phyloP scores from a whole-genome alignment of 805 yeast species.

The Schizosaccharomyces osmophilus region DNA sequence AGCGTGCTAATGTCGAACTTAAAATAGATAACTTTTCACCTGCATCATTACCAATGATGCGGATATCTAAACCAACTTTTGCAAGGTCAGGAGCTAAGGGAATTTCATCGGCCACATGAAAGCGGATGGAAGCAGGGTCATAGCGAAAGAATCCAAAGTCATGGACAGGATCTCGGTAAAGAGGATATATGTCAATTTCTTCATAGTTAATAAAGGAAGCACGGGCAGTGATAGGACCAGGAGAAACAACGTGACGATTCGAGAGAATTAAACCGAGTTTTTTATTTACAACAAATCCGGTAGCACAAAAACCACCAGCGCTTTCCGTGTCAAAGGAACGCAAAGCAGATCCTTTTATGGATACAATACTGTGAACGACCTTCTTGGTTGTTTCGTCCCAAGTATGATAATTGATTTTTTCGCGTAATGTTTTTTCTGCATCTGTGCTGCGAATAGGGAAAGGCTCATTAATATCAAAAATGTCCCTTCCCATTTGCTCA shows the following conservation, averaged over 20 bases:
- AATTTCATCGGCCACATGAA: constrained; percentile 45
- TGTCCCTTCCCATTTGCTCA: background rate
- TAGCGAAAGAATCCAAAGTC: constrained; percentile 78
- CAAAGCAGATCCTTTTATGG: constrained; percentile 68
- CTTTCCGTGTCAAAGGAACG: constrained; percentile 66
- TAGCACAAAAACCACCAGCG: constrained; percentile 68
- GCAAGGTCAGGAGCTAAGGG: constrained; percentile 48
- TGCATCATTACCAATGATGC: constrained; percentile 90
- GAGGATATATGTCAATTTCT: constrained; percentile 63
- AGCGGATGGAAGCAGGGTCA: constrained; percentile 44
- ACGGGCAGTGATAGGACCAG: constrained; percentile 35
- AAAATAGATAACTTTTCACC: constrained; percentile 80
- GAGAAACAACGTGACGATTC: constrained; percentile 81
- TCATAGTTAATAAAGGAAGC: constrained; percentile 33
- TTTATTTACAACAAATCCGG: constrained; percentile 81
- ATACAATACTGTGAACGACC: constrained; percentile 68
- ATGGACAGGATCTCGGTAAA: constrained; percentile 77
- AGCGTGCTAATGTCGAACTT: constrained; percentile 58
- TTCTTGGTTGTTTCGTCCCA: constrained; percentile 68
- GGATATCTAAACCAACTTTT: constrained; percentile 69
- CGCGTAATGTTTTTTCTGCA: background rate
- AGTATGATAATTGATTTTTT: constrained; percentile 7
- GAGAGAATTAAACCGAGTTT: constrained; percentile 62
- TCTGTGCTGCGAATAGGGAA: background rate
- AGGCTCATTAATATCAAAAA: background rate